A percentile compares a stretch with the other conserved stretches of the same genome.
Conservation (phyloP, 345 rosid species). For the Syzygium oleosum region DNA sequence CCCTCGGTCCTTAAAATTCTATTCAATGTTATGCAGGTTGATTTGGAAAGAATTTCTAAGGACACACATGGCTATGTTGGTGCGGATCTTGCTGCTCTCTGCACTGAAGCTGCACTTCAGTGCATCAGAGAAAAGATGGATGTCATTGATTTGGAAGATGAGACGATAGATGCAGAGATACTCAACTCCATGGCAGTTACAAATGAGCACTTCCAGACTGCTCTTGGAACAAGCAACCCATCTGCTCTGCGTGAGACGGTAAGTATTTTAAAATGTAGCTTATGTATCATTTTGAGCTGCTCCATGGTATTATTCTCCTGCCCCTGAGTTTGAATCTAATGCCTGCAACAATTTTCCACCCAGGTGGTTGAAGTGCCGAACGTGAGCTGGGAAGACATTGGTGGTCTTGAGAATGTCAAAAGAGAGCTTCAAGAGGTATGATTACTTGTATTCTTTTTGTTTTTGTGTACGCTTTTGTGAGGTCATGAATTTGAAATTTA, state of each 20-base stretch:
- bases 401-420: slow-evolving; percentile 93
- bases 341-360: background rate
- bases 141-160: slow-evolving; percentile 95
- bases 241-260: slow-evolving; percentile 16
- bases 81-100: slow-evolving; percentile 93
- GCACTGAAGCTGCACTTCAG: slow-evolving; percentile 96
- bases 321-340: background rate
- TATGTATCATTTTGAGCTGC: background rate
- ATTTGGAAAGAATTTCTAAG: slow-evolving; percentile 77
- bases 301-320: background rate
- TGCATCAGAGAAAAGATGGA: slow-evolving; percentile 99
- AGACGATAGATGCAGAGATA: slow-evolving; percentile 83
- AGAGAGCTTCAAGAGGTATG: slow-evolving; percentile 96
- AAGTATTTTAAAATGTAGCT: background rate
- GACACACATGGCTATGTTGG: slow-evolving; percentile 98
- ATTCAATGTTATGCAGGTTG: slow-evolving; percentile 39
- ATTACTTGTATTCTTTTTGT: background rate
- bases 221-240: slow-evolving; percentile 20
- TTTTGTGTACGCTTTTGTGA: background rate
- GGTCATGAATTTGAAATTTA: background rate
- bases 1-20: background rate
- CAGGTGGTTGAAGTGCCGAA: slow-evolving; percentile 99
- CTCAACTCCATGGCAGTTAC: slow-evolving; percentile 90
- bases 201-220: slow-evolving; percentile 90
- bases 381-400: slow-evolving; percentile 82